These are phyloP conservation scores for Tinospora cordifolia DNA, from an alignment of 164 flowering plant genomes.

Conservation along the genomic window DNA sequence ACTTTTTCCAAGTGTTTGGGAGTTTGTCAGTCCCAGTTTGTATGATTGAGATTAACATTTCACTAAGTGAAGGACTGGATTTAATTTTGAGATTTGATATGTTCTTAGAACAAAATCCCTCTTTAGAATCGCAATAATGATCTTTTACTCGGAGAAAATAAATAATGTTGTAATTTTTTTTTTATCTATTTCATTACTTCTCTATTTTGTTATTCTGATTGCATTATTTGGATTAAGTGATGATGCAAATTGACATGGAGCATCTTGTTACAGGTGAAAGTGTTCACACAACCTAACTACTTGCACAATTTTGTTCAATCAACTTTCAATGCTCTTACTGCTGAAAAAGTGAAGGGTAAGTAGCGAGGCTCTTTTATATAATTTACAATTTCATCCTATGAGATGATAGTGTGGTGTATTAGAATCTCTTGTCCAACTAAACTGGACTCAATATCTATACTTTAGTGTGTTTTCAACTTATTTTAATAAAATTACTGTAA, in stretches of 20 bases:
- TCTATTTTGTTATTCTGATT: background rate
- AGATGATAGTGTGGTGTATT: background rate
- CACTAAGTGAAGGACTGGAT: no score
- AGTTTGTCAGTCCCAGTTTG: no score
- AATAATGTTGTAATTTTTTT: no score
- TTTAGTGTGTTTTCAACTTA: background rate
- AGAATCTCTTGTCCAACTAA: background rate
- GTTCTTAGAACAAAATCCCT: no score
- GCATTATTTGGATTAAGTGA: background rate
- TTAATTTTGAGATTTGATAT: no score
- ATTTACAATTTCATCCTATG: background rate
- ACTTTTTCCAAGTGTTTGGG: no score
- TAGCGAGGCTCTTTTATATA: background rate
- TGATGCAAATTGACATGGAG: background rate
- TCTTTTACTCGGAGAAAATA: no score
- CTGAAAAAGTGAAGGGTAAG: conserved; percentile 72
- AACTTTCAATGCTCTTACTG: conserved; percentile 75
- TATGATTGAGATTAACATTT: no score
- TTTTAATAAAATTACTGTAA: no score
- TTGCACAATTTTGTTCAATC: conserved; percentile 89
- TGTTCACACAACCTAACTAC: conserved; percentile 77
- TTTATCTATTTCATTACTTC: background rate
- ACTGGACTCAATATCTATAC: background rate
- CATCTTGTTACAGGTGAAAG: conserved; percentile 65
- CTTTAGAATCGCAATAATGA: no score